Evolutionary conservation across 306 rosid species (phyloP).

Genomic region (Medicago lupulina): DNA sequence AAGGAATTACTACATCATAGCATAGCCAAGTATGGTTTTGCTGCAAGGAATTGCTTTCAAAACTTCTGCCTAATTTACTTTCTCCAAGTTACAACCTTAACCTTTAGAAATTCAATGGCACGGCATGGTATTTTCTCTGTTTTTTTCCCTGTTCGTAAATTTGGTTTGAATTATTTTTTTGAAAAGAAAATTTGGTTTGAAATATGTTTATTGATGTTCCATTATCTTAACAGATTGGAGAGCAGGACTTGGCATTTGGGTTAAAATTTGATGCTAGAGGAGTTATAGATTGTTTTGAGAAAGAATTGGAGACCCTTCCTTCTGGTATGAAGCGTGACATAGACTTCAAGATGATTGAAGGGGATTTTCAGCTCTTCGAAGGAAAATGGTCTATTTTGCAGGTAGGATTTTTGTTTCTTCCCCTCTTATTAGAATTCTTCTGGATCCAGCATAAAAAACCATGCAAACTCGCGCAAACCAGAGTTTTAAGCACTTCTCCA

Average conservation of each 20-base stretch:
- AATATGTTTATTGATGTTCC: conserved; percentile 30
- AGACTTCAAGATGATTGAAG: conserved; percentile 85
- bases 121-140: not conserved
- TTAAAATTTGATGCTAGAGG: conserved; percentile 87
- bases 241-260: conserved; percentile 86
- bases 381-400: conserved; percentile 91
- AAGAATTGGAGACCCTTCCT: conserved; percentile 63
- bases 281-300: conserved; percentile 85
- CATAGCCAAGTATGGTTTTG: conserved; percentile 17
- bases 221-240: conserved; percentile 65
- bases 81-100: conserved; percentile 7
- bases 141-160: conserved; percentile 18
- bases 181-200: not conserved
- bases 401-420: conserved; percentile 53
- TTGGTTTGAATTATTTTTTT: conserved; percentile 14
- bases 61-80: not conserved
- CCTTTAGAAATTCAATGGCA: conserved; percentile 18
- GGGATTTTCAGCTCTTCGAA: conserved; percentile 84
- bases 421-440: conserved; percentile 10
- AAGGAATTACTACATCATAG: conserved; percentile 10
- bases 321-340: conserved; percentile 74
- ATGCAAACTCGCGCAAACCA: not conserved
- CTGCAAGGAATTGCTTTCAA: not conserved
- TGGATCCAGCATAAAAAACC: conserved; percentile 30
- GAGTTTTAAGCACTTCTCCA: not conserved